Base-by-base conservation (phyloP, 208 protist species). In the Tetramitus jugosus region DNA sequence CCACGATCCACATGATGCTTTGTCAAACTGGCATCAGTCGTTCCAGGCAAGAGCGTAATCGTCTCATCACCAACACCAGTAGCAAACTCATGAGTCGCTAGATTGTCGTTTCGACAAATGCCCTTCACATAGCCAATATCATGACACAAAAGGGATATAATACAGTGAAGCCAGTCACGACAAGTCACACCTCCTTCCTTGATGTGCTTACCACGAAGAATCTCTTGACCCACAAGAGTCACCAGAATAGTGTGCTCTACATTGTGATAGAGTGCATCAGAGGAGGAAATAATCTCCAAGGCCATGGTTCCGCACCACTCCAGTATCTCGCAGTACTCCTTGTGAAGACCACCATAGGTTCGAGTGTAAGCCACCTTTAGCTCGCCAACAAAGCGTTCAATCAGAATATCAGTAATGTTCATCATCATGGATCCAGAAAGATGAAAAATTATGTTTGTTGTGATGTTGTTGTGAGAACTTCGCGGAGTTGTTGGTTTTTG, bases 211-310 rank as follows among this genome's bases (percentile, higher is more conserved):
- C 71, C 71, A 29, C 71, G 39, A 0, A 77, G 33, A 31, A 53
- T 77, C 23, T 60, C 72, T 61, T 77, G 74, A 0, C 74, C 74
- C 20, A 77, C 74, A n/a, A 77, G 23, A 37, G 74, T 77, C 1
- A 77, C 74, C 20, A 52, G 31, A 31, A 53, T 71, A 33, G 74
- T 77, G n/a, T 77, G 74, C n/a, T 77, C 74, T 33, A 77, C 26
- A 61, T 77, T 77, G n/a, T 77, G 74, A 77, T 77, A 77, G 2
- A 77, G n/a, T 10, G 74, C 74, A 77, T 77, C 74, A 37, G n/a
- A 42, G 56, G 20, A 35, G 23, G 46, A 31, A 53, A 77, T 77
- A 23, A 61, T 77, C 7, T 77, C 74, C 7, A 23, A 17, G 33
- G 10, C 10, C 10, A 65, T 13, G 33, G 2, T 13, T n/a, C 3